Percentiles rank a stretch among this genome's conserved stretches.
Conservation (phyloP, 2,329 filamentous ascomycete species). For the Cryphonectria carpinicola region DNA sequence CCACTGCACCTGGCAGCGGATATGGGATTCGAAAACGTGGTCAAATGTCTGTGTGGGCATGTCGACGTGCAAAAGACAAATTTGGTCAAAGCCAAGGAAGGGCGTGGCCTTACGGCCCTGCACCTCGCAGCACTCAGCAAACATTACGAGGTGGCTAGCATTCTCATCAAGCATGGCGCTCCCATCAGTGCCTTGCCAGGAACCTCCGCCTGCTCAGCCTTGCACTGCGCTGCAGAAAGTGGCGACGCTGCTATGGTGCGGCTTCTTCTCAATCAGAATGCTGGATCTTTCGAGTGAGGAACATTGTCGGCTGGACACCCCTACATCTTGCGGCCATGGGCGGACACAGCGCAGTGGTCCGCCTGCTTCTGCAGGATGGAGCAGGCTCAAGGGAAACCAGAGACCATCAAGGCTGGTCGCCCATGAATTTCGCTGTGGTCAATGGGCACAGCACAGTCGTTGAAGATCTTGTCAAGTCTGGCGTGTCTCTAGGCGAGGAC, state of each 20-base stretch:
- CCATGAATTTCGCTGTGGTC: too few relatives aligned
- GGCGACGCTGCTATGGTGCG: slow-evolving; percentile 1
- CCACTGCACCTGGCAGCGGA: slow-evolving; percentile 11
- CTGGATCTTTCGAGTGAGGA: not conserved
- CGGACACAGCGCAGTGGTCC: slow-evolving; percentile 5
- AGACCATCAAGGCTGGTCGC: too few relatives aligned
- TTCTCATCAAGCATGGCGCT: slow-evolving; percentile 7
- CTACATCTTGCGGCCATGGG: slow-evolving; percentile 7
- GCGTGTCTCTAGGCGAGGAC: too few relatives aligned
- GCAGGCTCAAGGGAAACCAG: too few relatives aligned
- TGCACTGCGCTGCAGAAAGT: slow-evolving; percentile 9
- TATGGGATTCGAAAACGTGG: slow-evolving; percentile 13
- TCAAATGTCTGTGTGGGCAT: not conserved
- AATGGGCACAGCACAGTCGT: too few relatives aligned
- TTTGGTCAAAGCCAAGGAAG: not conserved
- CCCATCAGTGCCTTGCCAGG: not conserved
- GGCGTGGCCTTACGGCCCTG: not conserved
- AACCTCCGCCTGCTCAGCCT: not conserved
- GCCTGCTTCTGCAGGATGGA: too few relatives aligned
- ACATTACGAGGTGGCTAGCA: slow-evolving; percentile 1
- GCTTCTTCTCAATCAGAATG: not conserved
- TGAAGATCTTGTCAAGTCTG: too few relatives aligned
- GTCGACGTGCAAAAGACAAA: slow-evolving; percentile 2
- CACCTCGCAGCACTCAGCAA: slow-evolving; percentile 9
- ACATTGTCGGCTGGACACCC: slow-evolving; percentile 4